Evolutionary conservation across 176 grass and related monocot species (phyloP).

Genomic region (Rhynchospora pubera): DNA sequence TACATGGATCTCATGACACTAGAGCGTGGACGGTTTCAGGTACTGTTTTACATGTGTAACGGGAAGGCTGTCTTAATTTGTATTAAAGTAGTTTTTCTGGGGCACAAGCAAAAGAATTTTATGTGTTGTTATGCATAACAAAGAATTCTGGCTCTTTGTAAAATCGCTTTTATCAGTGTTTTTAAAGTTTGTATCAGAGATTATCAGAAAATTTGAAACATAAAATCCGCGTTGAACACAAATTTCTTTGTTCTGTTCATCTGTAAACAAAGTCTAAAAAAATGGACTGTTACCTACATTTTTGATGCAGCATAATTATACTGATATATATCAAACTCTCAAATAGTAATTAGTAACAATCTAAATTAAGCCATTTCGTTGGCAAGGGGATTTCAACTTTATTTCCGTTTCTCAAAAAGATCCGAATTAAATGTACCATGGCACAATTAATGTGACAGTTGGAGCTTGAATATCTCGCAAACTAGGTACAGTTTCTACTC

Average conservation of each 20-base stretch:
- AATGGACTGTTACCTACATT: not conserved
- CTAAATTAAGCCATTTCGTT: not conserved
- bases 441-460: constrained; percentile 12
- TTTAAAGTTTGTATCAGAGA: not conserved
- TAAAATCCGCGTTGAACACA: not conserved
- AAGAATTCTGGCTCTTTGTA: not conserved
- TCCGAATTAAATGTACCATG: not conserved
- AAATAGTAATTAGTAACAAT: not conserved
- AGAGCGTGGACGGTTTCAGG: too few species aligned
- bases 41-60: too few species aligned
- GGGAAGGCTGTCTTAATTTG: too few species aligned
- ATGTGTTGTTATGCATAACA: too few species aligned
- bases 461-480: constrained; percentile 1
- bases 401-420: not conserved
- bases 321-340: not conserved
- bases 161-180: not conserved
- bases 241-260: not conserved
- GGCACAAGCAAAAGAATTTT: too few species aligned
- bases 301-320: not conserved
- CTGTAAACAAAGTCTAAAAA: not conserved
- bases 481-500: not conserved
- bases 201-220: not conserved
- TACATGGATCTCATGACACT: too few species aligned
- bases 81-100: too few species aligned
- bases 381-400: not conserved